These are phyloP conservation scores for Filobasidium wieringae DNA, from an alignment of 768 basidiomycete genomes.

Conservation along the genomic window DNA sequence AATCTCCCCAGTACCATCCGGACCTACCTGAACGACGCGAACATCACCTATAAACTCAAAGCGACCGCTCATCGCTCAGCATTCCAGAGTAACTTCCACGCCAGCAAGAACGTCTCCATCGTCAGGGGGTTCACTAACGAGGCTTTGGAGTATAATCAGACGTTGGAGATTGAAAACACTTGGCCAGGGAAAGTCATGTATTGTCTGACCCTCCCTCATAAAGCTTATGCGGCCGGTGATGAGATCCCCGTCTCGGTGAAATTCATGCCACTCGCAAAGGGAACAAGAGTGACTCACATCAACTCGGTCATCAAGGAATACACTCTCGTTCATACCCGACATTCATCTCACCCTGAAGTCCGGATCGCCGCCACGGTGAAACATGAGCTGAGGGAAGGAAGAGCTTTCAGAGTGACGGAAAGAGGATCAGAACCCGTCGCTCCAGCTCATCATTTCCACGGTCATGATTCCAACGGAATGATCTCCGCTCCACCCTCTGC, in stretches of 20 bases:
- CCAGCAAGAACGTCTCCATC: slow-evolving; percentile 53
- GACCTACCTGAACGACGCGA: slow-evolving; percentile 47
- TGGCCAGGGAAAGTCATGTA: slow-evolving; percentile 99
- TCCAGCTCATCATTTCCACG: slow-evolving; percentile 10
- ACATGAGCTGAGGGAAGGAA: slow-evolving; percentile 57
- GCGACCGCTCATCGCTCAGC: slow-evolving; percentile 71
- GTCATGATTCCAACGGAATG: neutral
- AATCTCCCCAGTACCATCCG: slow-evolving; percentile 66
- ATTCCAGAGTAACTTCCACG: slow-evolving; percentile 57
- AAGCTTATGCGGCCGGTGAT: slow-evolving; percentile 89
- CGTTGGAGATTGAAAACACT: slow-evolving; percentile 78
- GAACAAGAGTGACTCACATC: slow-evolving; percentile 58
- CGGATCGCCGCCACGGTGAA: slow-evolving; percentile 52
- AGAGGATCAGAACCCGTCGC: slow-evolving; percentile 6
- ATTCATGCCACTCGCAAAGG: slow-evolving; percentile 76
- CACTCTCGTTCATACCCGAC: slow-evolving; percentile 51
- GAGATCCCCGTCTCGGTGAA: slow-evolving; percentile 68
- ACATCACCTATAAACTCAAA: slow-evolving; percentile 76
- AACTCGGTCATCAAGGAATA: slow-evolving; percentile 61
- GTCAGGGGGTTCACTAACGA: slow-evolving; percentile 64
- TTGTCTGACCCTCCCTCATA: slow-evolving; percentile 75
- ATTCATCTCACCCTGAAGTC: slow-evolving; percentile 51
- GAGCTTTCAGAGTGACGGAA: slow-evolving; percentile 19
- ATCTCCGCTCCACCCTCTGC: slow-evolving; percentile 9
- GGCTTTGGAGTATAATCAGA: slow-evolving; percentile 89